Conservation (phyloP, 345 rosid species). For the Punica granatum region DNA sequence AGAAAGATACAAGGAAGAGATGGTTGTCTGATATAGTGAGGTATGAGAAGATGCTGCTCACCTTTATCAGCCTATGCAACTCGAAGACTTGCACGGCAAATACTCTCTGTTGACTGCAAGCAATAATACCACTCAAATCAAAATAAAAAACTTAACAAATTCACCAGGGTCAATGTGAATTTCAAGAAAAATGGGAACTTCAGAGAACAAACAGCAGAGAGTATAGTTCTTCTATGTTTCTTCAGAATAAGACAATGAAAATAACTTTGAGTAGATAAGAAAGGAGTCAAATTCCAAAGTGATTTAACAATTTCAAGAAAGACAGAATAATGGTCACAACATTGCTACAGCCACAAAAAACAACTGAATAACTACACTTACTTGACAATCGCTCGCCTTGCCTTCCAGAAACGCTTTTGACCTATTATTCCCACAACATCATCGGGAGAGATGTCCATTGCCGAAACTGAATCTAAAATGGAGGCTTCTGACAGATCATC, state of each 20-base stretch:
- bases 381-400: constrained; percentile 81
- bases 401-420: constrained; percentile 89
- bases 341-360: not conserved
- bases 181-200: constrained; percentile 48
- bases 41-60: constrained; percentile 18
- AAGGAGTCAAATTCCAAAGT: not conserved
- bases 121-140: constrained; percentile 29
- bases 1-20: constrained; percentile 1
- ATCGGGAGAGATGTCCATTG: constrained; percentile 63
- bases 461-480: constrained; percentile 55
- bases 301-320: not conserved
- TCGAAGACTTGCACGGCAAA: constrained; percentile 85
- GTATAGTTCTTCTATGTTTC: not conserved
- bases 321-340: not conserved
- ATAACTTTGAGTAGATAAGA: not conserved
- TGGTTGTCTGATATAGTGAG: constrained; percentile 9
- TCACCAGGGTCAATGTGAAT: constrained; percentile 9
- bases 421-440: constrained; percentile 84
- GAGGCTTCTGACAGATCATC: constrained; percentile 57
- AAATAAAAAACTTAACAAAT: constrained; percentile 10
- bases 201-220: constrained; percentile 39
- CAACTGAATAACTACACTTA: constrained; percentile 31
- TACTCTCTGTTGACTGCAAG: constrained; percentile 88
- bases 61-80: constrained; percentile 93
- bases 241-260: not conserved